Base-by-base conservation (phyloP, 1,284 basidiomycete genomes). In the Trichosporon faecale region DNA sequence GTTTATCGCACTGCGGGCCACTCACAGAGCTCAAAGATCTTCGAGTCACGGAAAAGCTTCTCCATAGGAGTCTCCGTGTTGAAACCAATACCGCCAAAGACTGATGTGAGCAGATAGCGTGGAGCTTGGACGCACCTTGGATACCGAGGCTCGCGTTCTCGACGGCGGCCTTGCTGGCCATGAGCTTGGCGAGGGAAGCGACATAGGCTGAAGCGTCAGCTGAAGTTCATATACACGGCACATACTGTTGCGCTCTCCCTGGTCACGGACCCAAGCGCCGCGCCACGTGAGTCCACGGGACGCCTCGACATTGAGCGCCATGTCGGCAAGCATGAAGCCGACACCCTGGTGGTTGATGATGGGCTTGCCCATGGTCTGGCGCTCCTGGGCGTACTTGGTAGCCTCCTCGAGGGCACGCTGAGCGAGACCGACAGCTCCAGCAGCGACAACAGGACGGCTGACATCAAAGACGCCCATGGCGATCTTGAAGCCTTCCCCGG, bases 331-430 rank as follows among this genome's bases (percentile, higher is more conserved):
- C 82, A 87, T 85, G 78, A 86, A 86, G 7, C 85, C 85, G 29
- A 87, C 83, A 29, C 85, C 86, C 74, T 87, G 86, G 76, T 88
- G 87, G 71, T 87, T 81, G 71, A 87, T 87, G 76, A 88, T 87
- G 2, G 84, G 78, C 68, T 84, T 83, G 27, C 87, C 87, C 85
- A 88, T 87, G 7, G 87, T 87, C 84, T 86, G 65, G 64, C 86
- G 83, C 63, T 85, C 84, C 72, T 86, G 86, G 6, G 86, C 86
- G 74, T 87, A 88, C 73, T 81, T 84, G 21, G 85, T 85, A 0
- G 86, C 87, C 76, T 88, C 87, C 67, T 85, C 81, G 11, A 88
- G 76, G 0, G 86, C 86, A 61, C 87, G 78, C 75, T 87, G 86
- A 1, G 86, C 85, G 0, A 88, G 75, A 46, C 87, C 87, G 2